Evolutionary conservation across 2,329 filamentous ascomycete species (phyloP), one percentile per base, ranked within the genome.

Genomic region (Triangularia verruculosa): DNA sequence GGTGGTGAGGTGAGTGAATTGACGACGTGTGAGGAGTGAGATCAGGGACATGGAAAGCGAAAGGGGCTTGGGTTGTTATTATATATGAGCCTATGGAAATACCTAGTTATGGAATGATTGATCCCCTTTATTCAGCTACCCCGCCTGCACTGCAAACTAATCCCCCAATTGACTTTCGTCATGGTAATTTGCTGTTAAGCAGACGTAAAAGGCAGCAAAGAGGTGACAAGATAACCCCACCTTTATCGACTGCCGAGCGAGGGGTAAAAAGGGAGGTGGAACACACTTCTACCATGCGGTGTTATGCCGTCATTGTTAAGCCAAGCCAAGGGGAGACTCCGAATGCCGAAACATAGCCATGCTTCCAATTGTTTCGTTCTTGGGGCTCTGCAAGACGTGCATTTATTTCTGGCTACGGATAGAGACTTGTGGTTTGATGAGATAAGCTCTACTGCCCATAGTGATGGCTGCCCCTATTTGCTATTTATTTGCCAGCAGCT

Each of bases 281-380:
- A 54, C 20, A 54, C n/a, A 54, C 12, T 47, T 47, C 20, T 47
- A 17, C 39, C 39, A 54, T 54, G 51, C 51, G 13, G 51, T 54
- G n/a, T 17, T 17, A 54, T 54, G 51, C 51, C 51, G 51, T 54
- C 51, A 54, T 54, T 27, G 39, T 24, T 20, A 9, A 57, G 17
- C 25, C 25, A 61, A 63, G 57, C 57, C 53, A 55, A 25, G 24
- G 15, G 13, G 12, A 32, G 12, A 57, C 15, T n/a, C 54, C 54
- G 54, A 57, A 57, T 57, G 28, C 54, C 54, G 54, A 57, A 34
- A 25, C 58, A 34, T 57, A 30, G 55, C 47, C 62, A 20, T 47
- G 47, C 56, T 27, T 39, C 27, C 28, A 12, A 53, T 32, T 25
- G 11, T 25, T 3, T 24, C 34, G 3, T 32, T 5, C 20, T n/a